Evolutionary conservation across 73 alveolate species (phyloP), one percentile per base, ranked within the genome.

Genomic region (Symbiodinium natans): DNA sequence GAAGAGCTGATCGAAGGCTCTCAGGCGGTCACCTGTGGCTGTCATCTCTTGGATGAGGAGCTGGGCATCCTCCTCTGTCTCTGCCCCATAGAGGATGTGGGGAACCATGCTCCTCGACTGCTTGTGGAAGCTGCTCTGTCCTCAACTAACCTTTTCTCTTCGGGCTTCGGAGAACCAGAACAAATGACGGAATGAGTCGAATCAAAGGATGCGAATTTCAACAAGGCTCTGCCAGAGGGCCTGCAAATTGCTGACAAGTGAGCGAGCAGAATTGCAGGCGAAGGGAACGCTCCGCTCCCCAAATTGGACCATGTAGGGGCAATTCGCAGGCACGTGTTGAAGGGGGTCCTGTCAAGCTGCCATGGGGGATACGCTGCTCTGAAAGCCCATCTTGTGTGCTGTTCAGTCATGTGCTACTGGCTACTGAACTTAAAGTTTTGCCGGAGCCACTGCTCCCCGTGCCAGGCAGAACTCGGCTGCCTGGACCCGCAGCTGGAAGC

Each of bases 1-100:
- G 36, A 63, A 63, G 80, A 63, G 80, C 80, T 63, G 80, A 63
- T 63, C 80, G 80, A 63, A 63, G 33, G 80, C 33, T n/a, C 80
- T 25, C 36, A 63, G 80, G 0, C 80, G 80, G 80, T 63, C 80
- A 23, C 80, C 80, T n/a, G 80, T 63, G 80, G 80, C 27, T n/a
- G 80, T 63, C 80, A 63, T 63, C 36, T 63, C 80, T 29, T 63
- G 80, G 80, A 63, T 25, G 33, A 63, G 80, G 38, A 63, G 36
- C 80, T 63, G 80, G 13, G 80, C 80, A 25, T 63, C 80, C 80
- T 63, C 80, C 40, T 63, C 80, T 13, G 80, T 27, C 80, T 63
- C 80, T 63, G 80, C 80, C 80, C 80, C 80, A 17, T 23, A 23
- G 33, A 63, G 80, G 40, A 63, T 63, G 29, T 63, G 80, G 27